Evolutionary conservation across 2,329 filamentous ascomycete species (phyloP).

Genomic region (Ciborinia camelliae): DNA sequence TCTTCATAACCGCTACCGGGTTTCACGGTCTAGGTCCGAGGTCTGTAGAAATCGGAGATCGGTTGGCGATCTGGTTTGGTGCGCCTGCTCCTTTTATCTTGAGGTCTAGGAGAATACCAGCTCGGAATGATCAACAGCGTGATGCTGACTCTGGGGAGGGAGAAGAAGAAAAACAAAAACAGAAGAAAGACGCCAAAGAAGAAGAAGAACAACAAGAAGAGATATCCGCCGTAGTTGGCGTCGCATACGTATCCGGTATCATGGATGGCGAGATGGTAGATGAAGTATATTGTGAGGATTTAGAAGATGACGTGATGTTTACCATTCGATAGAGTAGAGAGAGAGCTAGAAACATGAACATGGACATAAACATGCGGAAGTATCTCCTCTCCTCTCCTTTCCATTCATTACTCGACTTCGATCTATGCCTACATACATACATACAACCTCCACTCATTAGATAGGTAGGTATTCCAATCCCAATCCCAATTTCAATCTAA

Average conservation of each 20-base stretch:
- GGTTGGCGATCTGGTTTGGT: not conserved
- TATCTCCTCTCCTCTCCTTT: no score
- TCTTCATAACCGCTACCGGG: not conserved
- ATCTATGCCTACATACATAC: no score
- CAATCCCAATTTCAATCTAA: no score
- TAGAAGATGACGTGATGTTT: not conserved
- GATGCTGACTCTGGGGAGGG: not conserved
- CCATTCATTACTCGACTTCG: no score
- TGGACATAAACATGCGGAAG: no score
- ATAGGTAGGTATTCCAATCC: no score
- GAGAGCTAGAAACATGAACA: no score
- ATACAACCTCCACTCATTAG: no score
- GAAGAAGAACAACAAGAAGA: not conserved
- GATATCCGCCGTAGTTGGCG: not conserved
- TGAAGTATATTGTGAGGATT: slow-evolving; percentile 1
- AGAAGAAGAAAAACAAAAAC: not conserved
- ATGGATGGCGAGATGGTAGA: not conserved
- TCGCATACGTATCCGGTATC: not conserved
- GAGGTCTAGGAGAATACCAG: not conserved
- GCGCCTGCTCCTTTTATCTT: not conserved
- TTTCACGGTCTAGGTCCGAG: not conserved
- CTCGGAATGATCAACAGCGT: not conserved
- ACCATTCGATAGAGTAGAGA: not conserved
- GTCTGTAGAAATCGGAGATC: not conserved
- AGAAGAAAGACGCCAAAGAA: not conserved